phyloP scores from a whole-genome alignment of 192 early-diverging fungal genomes.

The Umbelopsis sp. region DNA sequence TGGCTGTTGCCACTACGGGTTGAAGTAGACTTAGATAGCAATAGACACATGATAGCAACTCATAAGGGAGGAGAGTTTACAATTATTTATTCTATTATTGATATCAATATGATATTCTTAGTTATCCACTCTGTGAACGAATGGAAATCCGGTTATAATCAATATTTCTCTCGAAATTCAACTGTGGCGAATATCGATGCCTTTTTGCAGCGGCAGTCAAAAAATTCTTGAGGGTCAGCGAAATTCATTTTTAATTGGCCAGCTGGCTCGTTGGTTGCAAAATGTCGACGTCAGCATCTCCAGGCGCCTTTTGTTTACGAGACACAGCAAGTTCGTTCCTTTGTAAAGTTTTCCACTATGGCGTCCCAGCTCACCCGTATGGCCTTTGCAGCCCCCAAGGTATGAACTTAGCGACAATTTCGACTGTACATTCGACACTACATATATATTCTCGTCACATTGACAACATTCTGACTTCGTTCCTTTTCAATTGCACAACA shows the following conservation, averaged over 20 bases:
- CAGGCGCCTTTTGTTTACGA: constrained; percentile 17
- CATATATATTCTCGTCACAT: not conserved
- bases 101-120: too few species aligned
- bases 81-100: too few species aligned
- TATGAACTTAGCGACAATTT: not conserved
- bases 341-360: constrained; percentile 24
- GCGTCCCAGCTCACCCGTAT: constrained; percentile 35
- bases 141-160: too few species aligned
- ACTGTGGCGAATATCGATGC: too few species aligned
- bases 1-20: too few species aligned
- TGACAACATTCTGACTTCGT: constrained; percentile 6
- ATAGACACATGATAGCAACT: too few species aligned
- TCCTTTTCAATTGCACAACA: constrained; percentile 23
- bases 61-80: too few species aligned
- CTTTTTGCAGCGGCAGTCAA: not conserved
- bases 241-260: constrained; percentile 13
- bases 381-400: constrained; percentile 30
- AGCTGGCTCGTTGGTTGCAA: not conserved
- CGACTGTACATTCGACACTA: not conserved
- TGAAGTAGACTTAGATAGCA: too few species aligned
- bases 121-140: too few species aligned
- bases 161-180: too few species aligned
- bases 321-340: constrained; percentile 1
- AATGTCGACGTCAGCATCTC: constrained; percentile 15
- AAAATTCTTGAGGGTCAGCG: not conserved